Percentiles rank a stretch among this genome's conserved stretches.
Conservation (phyloP, 257 asterid species). For the Henckelia pumila region DNA sequence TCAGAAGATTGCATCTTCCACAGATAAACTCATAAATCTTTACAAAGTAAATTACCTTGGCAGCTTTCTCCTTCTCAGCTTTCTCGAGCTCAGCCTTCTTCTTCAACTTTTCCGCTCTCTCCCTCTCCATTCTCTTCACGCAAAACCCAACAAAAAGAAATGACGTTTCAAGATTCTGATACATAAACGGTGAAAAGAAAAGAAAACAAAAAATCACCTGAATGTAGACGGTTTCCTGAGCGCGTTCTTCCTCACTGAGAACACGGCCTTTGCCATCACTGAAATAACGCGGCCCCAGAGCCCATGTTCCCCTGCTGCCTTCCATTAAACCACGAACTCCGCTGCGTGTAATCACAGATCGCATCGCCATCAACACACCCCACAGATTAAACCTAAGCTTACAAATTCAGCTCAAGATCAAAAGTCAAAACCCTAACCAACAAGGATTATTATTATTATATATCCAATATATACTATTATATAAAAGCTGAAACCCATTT, state of each 20-base stretch:
- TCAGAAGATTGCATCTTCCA: not conserved
- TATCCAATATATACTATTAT: no score
- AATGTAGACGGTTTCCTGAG: constrained; percentile 69
- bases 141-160: constrained; percentile 7
- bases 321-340: constrained; percentile 38
- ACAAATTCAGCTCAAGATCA: not conserved
- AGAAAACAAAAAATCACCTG: constrained; percentile 39
- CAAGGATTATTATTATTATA: no score
- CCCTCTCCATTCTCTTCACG: constrained; percentile 75
- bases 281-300: constrained; percentile 45
- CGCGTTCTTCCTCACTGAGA: constrained; percentile 84
- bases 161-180: not conserved
- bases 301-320: constrained; percentile 36
- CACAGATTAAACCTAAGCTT: not conserved
- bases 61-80: constrained; percentile 51
- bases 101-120: constrained; percentile 69
- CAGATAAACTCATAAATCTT: not conserved
- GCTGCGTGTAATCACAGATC: constrained; percentile 40
- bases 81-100: constrained; percentile 66
- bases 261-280: constrained; percentile 67
- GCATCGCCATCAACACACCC: constrained; percentile 39
- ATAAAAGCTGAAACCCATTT: no score
- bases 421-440: no score
- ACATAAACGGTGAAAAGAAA: not conserved
- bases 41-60: constrained; percentile 39